phyloP scores from a whole-genome alignment of 2,329 filamentous ascomycete genomes.

The Fusarium piperis region DNA sequence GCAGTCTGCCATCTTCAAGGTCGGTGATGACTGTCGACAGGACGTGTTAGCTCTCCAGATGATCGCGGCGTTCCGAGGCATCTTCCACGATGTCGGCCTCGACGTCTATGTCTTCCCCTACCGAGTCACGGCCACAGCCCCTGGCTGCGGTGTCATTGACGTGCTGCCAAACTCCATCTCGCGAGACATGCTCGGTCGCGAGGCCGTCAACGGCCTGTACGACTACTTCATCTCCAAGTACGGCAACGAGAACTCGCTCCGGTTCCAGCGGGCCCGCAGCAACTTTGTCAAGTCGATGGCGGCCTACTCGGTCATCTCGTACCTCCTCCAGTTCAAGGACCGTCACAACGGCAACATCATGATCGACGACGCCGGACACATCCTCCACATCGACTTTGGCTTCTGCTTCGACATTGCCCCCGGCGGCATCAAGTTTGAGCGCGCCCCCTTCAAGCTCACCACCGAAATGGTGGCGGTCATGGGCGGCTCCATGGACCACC shows the following conservation, averaged over 20 bases:
- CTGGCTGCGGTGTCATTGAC: conserved; percentile 97
- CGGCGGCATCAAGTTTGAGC: conserved; percentile 96
- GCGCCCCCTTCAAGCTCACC: conserved; percentile 97
- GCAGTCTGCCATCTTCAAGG: conserved; percentile 99
- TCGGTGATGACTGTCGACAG: conserved; percentile 97
- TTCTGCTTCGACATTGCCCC: conserved; percentile 99
- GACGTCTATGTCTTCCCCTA: conserved; percentile 98
- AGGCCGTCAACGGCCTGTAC: conserved; percentile 97
- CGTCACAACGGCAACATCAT: conserved; percentile 99
- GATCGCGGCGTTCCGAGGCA: conserved; percentile 96
- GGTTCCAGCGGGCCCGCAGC: conserved; percentile 92
- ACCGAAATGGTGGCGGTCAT: conserved; percentile 99
- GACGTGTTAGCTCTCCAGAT: conserved; percentile 97
- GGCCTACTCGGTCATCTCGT: conserved; percentile 96
- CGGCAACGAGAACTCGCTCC: conserved; percentile 92
- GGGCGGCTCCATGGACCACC: conserved; percentile 85
- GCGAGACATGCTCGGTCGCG: conserved; percentile 96
- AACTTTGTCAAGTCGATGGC: conserved; percentile 99
- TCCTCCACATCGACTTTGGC: conserved; percentile 98
- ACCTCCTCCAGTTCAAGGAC: conserved; percentile 98
- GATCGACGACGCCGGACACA: conserved; percentile 96
- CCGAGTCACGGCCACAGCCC: conserved; percentile 95
- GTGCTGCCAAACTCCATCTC: conserved; percentile 98
- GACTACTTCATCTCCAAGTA: conserved; percentile 99
- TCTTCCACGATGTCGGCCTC: conserved; percentile 93